Percentiles rank a stretch among this genome's conserved stretches.
Conservation (phyloP, 306 rosid species). For the Trifolium subterraneum region DNA sequence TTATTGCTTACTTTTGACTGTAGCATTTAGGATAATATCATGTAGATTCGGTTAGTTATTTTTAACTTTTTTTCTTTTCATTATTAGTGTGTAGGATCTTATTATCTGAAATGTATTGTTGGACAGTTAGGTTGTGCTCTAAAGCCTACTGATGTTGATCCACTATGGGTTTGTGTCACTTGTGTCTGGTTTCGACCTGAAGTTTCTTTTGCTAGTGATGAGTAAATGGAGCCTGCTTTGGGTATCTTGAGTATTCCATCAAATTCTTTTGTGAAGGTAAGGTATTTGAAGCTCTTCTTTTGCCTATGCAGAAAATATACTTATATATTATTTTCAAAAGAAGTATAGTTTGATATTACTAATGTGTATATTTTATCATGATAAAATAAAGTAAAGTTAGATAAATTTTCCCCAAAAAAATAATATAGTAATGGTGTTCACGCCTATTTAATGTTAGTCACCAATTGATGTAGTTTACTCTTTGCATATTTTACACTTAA, state of each 20-base stretch:
- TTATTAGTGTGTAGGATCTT: slow-evolving; percentile 36
- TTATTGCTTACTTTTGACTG: slow-evolving; percentile 15
- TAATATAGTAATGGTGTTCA: too few species aligned
- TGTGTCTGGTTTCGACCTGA: slow-evolving; percentile 96
- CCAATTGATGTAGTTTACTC: too few species aligned
- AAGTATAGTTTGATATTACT: neutral
- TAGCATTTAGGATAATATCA: slow-evolving; percentile 4
- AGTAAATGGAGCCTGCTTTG: slow-evolving; percentile 93
- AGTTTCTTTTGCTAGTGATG: slow-evolving; percentile 86
- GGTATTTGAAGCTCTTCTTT: slow-evolving; percentile 14
- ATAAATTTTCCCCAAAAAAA: too few species aligned
- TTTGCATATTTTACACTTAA: too few species aligned
- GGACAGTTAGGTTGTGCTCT: slow-evolving; percentile 76
- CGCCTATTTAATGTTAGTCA: too few species aligned
- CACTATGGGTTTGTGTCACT: slow-evolving; percentile 90
- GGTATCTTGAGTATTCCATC: slow-evolving; percentile 90
- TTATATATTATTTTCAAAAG: slow-evolving; percentile 18
- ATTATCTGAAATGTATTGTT: slow-evolving; percentile 36
- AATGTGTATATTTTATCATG: too few species aligned
- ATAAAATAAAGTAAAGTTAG: too few species aligned
- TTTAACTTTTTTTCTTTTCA: slow-evolving; percentile 12
- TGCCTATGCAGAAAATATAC: slow-evolving; percentile 17
- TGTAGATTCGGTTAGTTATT: slow-evolving; percentile 22
- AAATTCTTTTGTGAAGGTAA: slow-evolving; percentile 86
- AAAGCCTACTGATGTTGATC: slow-evolving; percentile 82